These are phyloP conservation scores for Daldinia caldariorum DNA, from an alignment of 495 filamentous ascomycete species.

Conservation along the genomic window DNA sequence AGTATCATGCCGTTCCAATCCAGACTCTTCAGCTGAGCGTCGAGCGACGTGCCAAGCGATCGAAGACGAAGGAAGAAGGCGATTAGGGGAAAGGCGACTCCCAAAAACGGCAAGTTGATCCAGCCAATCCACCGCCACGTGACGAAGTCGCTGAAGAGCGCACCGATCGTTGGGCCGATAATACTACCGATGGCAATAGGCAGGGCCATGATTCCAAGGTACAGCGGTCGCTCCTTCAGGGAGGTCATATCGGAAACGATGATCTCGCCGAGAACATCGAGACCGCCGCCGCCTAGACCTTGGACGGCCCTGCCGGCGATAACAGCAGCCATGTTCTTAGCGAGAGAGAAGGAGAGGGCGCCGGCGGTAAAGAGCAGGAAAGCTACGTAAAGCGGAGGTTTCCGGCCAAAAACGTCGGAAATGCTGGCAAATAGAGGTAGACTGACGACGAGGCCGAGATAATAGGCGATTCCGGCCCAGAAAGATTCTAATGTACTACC, in stretches of 20 bases:
- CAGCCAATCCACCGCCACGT: constrained; percentile 58
- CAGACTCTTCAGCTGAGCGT: constrained; percentile 40
- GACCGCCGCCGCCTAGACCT: constrained; percentile 79
- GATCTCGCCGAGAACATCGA: constrained; percentile 78
- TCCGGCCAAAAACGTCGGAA: constrained; percentile 79
- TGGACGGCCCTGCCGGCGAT: constrained; percentile 78
- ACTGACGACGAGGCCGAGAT: constrained; percentile 60
- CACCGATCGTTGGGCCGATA: constrained; percentile 50
- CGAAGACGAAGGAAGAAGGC: constrained; percentile 51
- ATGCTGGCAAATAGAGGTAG: constrained; percentile 58
- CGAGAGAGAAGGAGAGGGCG: constrained; percentile 73
- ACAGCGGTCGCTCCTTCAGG: constrained; percentile 52
- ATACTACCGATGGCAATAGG: constrained; percentile 52
- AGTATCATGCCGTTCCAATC: constrained; percentile 62
- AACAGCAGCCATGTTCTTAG: constrained; percentile 72
- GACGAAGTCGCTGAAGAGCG: constrained; percentile 49
- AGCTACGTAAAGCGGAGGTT: constrained; percentile 72
- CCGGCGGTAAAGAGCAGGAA: constrained; percentile 68
- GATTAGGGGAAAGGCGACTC: constrained; percentile 32
- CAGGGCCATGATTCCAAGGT: constrained; percentile 50
- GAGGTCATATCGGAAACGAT: constrained; percentile 69
- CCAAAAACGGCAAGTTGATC: constrained; percentile 53
- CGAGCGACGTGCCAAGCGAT: constrained; percentile 37
- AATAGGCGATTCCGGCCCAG: constrained; percentile 67
- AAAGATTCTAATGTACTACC: constrained; percentile 68